Percentiles rank a stretch among this genome's conserved stretches.
Evolutionary conservation across 2,329 filamentous ascomycete species (phyloP).

Genomic region (Pseudocercospora crystallina): DNA sequence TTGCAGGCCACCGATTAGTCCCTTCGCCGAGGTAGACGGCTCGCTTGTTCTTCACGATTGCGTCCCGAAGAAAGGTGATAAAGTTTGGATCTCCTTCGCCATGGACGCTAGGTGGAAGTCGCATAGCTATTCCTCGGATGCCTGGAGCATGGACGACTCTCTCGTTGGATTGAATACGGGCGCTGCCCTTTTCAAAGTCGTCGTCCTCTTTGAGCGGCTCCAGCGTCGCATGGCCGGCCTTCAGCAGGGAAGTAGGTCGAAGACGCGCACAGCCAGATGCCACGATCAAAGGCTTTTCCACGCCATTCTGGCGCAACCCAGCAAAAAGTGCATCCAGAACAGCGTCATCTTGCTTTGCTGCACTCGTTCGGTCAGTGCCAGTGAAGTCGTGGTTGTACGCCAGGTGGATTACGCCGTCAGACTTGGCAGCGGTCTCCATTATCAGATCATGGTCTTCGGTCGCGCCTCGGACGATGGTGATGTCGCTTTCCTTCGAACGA

Average conservation of each 20-base stretch:
- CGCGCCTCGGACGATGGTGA: too few species aligned
- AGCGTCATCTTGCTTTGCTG: background rate
- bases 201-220: background rate
- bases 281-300: background rate
- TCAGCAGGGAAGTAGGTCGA: background rate
- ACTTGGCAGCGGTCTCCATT: too few species aligned
- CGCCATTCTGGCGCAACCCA: background rate
- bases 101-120: too few species aligned
- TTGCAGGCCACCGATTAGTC: too few species aligned
- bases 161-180: background rate
- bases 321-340: background rate
- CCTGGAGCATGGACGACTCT: background rate
- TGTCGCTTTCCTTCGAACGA: too few species aligned
- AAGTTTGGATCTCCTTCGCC: too few species aligned
- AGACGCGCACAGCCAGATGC: background rate
- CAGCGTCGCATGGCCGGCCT: background rate
- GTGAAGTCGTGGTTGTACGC: background rate
- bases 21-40: too few species aligned
- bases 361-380: background rate
- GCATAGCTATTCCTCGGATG: too few species aligned
- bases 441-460: too few species aligned
- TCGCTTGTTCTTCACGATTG: too few species aligned
- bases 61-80: too few species aligned
- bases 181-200: background rate
- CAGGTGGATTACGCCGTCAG: too few species aligned